phyloP scores from a whole-genome alignment of 768 basidiomycete genomes.

The Phylloporus sp. region DNA sequence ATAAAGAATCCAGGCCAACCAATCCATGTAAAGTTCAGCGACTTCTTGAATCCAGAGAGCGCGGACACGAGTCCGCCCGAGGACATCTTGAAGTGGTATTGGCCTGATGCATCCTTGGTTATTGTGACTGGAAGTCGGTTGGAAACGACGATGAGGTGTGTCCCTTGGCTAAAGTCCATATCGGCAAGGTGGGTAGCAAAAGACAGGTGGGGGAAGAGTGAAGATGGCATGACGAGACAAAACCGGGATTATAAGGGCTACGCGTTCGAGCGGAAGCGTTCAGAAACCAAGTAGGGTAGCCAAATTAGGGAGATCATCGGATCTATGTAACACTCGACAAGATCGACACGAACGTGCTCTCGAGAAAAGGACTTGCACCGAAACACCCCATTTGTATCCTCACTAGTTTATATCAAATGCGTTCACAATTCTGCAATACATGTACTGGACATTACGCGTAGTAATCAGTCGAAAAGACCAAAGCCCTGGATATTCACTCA shows the following conservation, averaged over 20 bases:
- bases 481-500: conserved; percentile 60
- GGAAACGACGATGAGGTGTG: conserved; percentile 90
- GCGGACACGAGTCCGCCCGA: conserved; percentile 97
- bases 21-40: conserved; percentile 96
- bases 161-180: conserved; percentile 48
- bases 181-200: conserved; percentile 28
- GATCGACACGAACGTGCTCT: neutral
- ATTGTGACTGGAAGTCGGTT: conserved; percentile 96
- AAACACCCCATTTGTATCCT: conserved; percentile 6
- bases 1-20: conserved; percentile 95
- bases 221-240: conserved; percentile 20
- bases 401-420: conserved; percentile 5
- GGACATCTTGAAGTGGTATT: conserved; percentile 99
- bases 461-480: conserved; percentile 80
- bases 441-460: conserved; percentile 15
- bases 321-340: conserved; percentile 18
- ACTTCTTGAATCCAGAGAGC: conserved; percentile 97
- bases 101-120: conserved; percentile 84
- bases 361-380: conserved; percentile 14
- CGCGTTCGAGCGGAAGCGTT: conserved; percentile 11
- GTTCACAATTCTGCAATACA: conserved; percentile 23
- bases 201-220: conserved; percentile 23
- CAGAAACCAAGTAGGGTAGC: conserved; percentile 20
- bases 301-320: conserved; percentile 35
- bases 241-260: conserved; percentile 27